Evolutionary conservation across 352 stramenopile species (phyloP).

Genomic region (Globisporangium takayamanum): DNA sequence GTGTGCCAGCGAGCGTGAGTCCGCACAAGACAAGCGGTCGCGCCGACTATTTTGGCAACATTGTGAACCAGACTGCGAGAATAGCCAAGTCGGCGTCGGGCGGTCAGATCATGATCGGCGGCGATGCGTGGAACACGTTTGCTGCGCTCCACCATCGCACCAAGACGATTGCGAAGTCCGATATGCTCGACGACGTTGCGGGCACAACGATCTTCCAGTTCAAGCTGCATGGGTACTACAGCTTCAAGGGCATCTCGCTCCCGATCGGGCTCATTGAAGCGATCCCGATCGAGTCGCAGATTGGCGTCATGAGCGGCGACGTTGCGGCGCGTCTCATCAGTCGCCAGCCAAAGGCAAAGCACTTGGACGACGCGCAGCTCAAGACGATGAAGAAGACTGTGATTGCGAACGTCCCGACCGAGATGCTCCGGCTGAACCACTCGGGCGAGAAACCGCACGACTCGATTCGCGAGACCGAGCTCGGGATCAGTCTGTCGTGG

Average conservation of each 20-base stretch:
- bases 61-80: slow-evolving; percentile 84
- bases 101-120: slow-evolving; percentile 76
- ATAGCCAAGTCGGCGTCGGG: slow-evolving; percentile 81
- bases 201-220: slow-evolving; percentile 75
- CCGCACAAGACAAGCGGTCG: slow-evolving; percentile 85
- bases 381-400: slow-evolving; percentile 38
- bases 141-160: slow-evolving; percentile 26
- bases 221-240: slow-evolving; percentile 77
- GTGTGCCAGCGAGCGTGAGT: slow-evolving; percentile 75
- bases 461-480: slow-evolving; percentile 81
- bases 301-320: slow-evolving; percentile 35
- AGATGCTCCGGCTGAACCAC: slow-evolving; percentile 56
- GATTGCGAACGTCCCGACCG: slow-evolving; percentile 40
- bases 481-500: slow-evolving; percentile 60
- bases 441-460: slow-evolving; percentile 61
- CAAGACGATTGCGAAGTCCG: slow-evolving; percentile 27
- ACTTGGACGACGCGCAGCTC: slow-evolving; percentile 46
- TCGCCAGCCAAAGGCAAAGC: slow-evolving; percentile 49
- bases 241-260: slow-evolving; percentile 82
- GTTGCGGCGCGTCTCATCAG: slow-evolving; percentile 26
- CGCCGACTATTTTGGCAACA: slow-evolving; percentile 87
- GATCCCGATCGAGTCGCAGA: slow-evolving; percentile 61
- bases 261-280: slow-evolving; percentile 77
- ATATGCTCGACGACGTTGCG: slow-evolving; percentile 36
- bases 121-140: slow-evolving; percentile 73